Evolutionary conservation across 306 rosid genomes (phyloP), one percentile per base, ranked within the genome.

Genomic region (Fagus sylvatica): DNA sequence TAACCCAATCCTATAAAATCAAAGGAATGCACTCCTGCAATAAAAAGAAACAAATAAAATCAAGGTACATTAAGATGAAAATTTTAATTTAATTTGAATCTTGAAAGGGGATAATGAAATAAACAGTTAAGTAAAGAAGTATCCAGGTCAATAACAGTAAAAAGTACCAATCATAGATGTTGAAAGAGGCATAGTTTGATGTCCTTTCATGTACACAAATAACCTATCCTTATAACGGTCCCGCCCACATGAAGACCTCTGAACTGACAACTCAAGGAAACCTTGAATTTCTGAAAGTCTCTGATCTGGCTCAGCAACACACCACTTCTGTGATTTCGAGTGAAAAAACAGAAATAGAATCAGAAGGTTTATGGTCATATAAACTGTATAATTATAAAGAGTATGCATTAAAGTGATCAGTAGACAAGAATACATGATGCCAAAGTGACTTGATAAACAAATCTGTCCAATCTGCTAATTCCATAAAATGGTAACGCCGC

Each of bases 381-480:
- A 40, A 39, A 39, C 28, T 4, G 1, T 40, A 34, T 40, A 33
- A 56, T 55, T 59, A 79, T 70, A 71, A 69, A 69, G 57, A 75
- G 72, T 67, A 78, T 56, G 68, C 74, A 83, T 42, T 16, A 71
- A 15, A 72, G 68, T 56, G 51, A 80, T 55, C 57, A 62, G 39
- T 69, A 74, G 82, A 85, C 53, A 73, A 79, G 70, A 74, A 62
- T 90, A 91, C 96, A 86, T 93, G 97, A 82, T 84, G 83, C 95
- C 97, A 92, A 72, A 95, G 96, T 73, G 92, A 88, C 85, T 89
- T 82, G 82, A 95, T 87, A 87, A 95, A 95, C 84, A 91, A 84
- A 93, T 92, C 97, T 81, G 97, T 96, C 98, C 98, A 95, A 78
- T 95, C 98, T 67, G 96, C 97, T 66, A 86, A 48, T 84, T 95